Evolutionary conservation across 1,284 basidiomycete genomes (phyloP), one percentile per base, ranked within the genome.

Genomic region (Irpex rosettiformis): DNA sequence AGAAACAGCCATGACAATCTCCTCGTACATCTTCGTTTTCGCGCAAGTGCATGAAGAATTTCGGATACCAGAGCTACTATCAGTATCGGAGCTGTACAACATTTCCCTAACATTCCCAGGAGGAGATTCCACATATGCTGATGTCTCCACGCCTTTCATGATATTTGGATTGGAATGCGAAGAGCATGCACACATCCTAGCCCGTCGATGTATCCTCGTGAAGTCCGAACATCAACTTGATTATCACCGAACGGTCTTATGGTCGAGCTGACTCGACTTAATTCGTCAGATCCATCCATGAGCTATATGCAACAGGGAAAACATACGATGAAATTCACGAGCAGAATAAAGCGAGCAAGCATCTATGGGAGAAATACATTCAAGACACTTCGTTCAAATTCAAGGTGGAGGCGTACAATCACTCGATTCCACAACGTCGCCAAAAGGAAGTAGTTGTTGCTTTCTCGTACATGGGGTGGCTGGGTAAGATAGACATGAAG

Each of bases 391-490:
- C 90, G 0, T 96, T 94, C 79, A 89, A 87, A 64, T 91, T 96
- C 70, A 72, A 81, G n/a, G 83, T 96, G 4, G 83, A 85, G 4
- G 87, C 85, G 1, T 88, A 88, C 67, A 91, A 93, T 65, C 89
- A 89, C 62, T 84, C 84, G 2, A 85, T 96, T 11, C 81, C 87
- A 1, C 82, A 86, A 61, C 68, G 72, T 25, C 77, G 88, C 22
- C 88, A 92, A 66, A 77, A 77, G 60, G 77, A 85, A 22, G 80
- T 93, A 42, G 87, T 97, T 59, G 86, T 96, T 67, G 81, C 79
- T 64, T 97, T 98, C 71, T 75, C 81, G 1, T 98, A 94, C 72
- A 94, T 98, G 88, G 84, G 77, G 22, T 87, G 96, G 61, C 70
- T 81, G 60, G 96, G 96, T 4, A 83, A 83, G 63, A 94, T 98